Base-by-base conservation (phyloP, 139 green algal species). In the Trebouxia sp. region DNA sequence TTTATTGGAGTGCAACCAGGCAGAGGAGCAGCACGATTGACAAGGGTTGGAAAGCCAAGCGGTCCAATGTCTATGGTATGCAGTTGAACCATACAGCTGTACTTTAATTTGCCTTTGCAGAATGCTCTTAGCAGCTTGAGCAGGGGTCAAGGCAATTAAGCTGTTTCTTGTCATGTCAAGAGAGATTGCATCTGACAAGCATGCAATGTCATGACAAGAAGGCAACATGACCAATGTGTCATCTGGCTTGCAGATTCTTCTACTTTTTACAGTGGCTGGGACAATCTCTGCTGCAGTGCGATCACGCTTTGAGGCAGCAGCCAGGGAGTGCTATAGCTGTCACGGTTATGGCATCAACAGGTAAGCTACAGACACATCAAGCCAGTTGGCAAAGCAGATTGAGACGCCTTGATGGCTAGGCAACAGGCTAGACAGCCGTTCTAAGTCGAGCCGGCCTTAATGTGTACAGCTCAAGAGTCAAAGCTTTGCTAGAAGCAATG, bases 291-390 rank as follows among this genome's bases (percentile, higher is more conserved):
- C 84, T 26, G 81, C 81, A 28, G 28, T 88, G 24, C 67, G 81
- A 17, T 43, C 62, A 30, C 65, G 82, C 20, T 37, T 86, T n/a
- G 42, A 75, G 43, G 28, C 37, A 69, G 50, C 82, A 53, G 82
- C 83, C 6, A 56, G 81, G 26, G 47, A 45, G 9, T 88, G 84
- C 77, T 55, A 39, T 1, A 56, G 41, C 14, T 88, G 84, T 75
- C 74, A 81, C 12, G 84, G 84, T 22, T 88, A 84, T 65, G 84
- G 84, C 17, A 82, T 88, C 50, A 75, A 85, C 45, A 72, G 84
- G 80, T 81, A 28, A 41, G 78, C 67, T 58, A 56, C n/a, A n/a
- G n/a, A n/a, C n/a, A n/a, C n/a, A n/a, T n/a, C n/a, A n/a, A n/a
- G n/a, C n/a, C n/a, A n/a, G n/a, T n/a, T n/a, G n/a, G n/a, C n/a